Conservation (phyloP, 495 filamentous ascomycete genomes). For the Thozetella sp. region DNA sequence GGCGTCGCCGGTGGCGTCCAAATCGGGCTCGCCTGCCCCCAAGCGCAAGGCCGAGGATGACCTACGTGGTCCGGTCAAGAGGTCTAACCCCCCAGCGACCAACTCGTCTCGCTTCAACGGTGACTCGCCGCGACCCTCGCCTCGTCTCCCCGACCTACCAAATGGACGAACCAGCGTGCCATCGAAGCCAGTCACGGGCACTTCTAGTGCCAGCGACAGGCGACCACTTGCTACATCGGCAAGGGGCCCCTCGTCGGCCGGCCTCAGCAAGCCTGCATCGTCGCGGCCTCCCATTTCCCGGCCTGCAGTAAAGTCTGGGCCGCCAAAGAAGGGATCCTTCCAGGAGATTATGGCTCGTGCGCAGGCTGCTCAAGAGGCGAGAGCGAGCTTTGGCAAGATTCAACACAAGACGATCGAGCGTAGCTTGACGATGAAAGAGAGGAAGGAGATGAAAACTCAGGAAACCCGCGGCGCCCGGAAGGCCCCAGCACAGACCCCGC, state of each 20-base stretch:
- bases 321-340: constrained; percentile 68
- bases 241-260: too few species aligned
- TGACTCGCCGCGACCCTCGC: constrained; percentile 11
- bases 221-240: constrained; percentile 16
- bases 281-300: constrained; percentile 3
- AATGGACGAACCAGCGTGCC: constrained; percentile 10
- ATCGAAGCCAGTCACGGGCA: constrained; percentile 10
- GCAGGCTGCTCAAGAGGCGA: constrained; percentile 49
- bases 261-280: too few species aligned
- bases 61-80: constrained; percentile 27
- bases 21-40: constrained; percentile 21
- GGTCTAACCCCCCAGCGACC: constrained; percentile 17
- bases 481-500: constrained; percentile 9
- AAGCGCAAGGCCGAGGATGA: constrained; percentile 59
- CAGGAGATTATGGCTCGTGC: constrained; percentile 70
- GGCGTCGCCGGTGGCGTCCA: constrained; percentile 26
- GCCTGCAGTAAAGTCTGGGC: constrained; percentile 22
- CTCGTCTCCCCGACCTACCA: constrained; percentile 3
- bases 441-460: constrained; percentile 40
- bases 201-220: constrained; percentile 15
- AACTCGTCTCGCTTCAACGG: constrained; percentile 14
- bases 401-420: constrained; percentile 57
- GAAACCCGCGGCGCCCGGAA: constrained; percentile 19
- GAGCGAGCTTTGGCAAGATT: constrained; percentile 52
- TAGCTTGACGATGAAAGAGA: constrained; percentile 42